These are phyloP conservation scores for Neonectria punicea DNA, from an alignment of 2,329 filamentous ascomycete species.

Conservation along the genomic window DNA sequence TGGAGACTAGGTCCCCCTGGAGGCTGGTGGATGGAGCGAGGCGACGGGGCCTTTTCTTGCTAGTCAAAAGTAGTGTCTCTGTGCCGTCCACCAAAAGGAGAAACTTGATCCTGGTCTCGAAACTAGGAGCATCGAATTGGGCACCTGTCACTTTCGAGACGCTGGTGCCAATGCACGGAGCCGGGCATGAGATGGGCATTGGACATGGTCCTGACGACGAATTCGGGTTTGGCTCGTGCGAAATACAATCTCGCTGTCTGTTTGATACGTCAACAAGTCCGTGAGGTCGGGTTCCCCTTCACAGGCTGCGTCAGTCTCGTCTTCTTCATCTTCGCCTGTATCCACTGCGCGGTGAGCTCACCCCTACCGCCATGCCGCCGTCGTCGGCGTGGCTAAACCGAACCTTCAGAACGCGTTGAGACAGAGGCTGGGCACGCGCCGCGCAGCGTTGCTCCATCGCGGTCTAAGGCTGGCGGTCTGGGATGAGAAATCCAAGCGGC, in stretches of 20 bases:
- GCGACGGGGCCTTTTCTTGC: conserved; percentile 12
- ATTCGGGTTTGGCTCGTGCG: conserved; percentile 9
- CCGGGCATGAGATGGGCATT: conserved; percentile 14
- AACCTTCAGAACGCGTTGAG: conserved; percentile 25
- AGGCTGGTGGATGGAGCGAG: conserved; percentile 15
- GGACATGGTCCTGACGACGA: conserved; percentile 7
- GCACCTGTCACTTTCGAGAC: conserved; percentile 31
- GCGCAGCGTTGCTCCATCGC: not conserved
- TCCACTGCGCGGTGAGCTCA: conserved; percentile 32
- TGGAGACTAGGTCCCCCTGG: conserved; percentile 4
- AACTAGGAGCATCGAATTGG: conserved; percentile 34
- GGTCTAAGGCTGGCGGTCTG: conserved; percentile 5
- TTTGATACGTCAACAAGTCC: conserved; percentile 39
- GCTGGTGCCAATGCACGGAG: conserved; percentile 14
- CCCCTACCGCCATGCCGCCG: conserved; percentile 33
- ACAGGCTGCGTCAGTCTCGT: conserved; percentile 14
- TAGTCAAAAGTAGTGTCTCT: conserved; percentile 15
- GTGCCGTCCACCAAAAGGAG: conserved; percentile 30
- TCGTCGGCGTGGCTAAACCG: conserved; percentile 27
- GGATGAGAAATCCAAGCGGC: not conserved
- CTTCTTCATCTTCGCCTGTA: conserved; percentile 28
- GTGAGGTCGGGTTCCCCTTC: conserved; percentile 7
- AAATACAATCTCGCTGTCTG: conserved; percentile 1
- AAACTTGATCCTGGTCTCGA: conserved; percentile 34
- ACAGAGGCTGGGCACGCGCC: conserved; percentile 24